phyloP scores from a whole-genome alignment of 805 yeast species.

The Metschnikowia baotianmanensis region DNA sequence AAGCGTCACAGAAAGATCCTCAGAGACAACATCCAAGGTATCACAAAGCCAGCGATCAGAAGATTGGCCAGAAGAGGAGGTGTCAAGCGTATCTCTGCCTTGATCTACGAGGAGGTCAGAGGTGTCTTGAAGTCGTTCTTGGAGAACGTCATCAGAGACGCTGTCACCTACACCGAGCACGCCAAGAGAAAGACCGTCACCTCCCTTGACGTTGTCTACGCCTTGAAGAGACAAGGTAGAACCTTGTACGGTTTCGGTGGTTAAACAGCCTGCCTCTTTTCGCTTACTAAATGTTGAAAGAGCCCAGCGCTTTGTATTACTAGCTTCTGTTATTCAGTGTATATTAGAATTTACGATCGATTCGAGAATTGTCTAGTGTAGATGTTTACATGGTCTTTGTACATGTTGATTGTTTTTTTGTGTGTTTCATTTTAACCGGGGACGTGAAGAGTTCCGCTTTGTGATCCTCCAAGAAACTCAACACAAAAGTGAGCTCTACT shows the following conservation, averaged over 20 bases:
- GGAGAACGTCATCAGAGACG: constrained; percentile 97
- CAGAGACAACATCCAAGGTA: constrained; percentile 99
- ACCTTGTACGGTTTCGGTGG: constrained; percentile 99
- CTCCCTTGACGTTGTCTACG: constrained; percentile 97
- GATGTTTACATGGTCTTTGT: background rate
- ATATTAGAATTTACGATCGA: constrained; percentile 23
- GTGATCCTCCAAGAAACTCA: no score
- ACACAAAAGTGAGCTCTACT: no score
- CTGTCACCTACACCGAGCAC: constrained; percentile 99
- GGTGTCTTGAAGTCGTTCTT: constrained; percentile 93
- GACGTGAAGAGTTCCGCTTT: no score
- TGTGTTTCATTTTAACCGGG: background rate
- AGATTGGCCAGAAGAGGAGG: constrained; percentile 99
- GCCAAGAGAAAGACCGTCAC: constrained; percentile 99
- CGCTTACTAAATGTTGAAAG: background rate
- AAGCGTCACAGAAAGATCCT: constrained; percentile 99
- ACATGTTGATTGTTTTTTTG: background rate
- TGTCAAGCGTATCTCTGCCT: constrained; percentile 99
- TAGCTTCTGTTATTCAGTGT: constrained; percentile 22
- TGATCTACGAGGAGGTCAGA: constrained; percentile 98
- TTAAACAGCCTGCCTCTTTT: constrained; percentile 33
- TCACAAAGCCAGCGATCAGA: constrained; percentile 99
- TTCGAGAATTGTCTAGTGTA: constrained; percentile 7
- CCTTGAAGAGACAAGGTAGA: constrained; percentile 99
- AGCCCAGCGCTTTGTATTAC: constrained; percentile 18